A percentile compares a stretch with the other conserved stretches of the same genome.
These are phyloP conservation scores for Abrus pulchellus DNA, from an alignment of 306 rosid species.

Conservation along the genomic window DNA sequence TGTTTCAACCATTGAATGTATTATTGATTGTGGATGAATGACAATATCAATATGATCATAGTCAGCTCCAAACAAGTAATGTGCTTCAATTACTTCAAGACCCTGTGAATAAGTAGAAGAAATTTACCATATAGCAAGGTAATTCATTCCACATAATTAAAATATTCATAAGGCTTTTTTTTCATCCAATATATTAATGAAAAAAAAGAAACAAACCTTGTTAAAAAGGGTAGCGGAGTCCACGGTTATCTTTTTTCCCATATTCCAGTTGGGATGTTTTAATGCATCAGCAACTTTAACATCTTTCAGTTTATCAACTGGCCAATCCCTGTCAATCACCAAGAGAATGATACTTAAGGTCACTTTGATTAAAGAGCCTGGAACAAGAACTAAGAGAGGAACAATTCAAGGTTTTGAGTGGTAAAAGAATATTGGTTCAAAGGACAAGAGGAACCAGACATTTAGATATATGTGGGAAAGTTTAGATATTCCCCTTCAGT, in stretches of 20 bases:
- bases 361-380: conserved; percentile 21
- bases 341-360: not conserved
- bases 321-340: conserved; percentile 79
- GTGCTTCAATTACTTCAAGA: conserved; percentile 98
- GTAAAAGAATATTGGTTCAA: conserved; percentile 27
- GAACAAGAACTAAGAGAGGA: conserved; percentile 25
- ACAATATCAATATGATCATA: conserved; percentile 91
- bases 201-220: conserved; percentile 64
- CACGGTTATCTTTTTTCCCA: conserved; percentile 99
- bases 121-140: conserved; percentile 37
- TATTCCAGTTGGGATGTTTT: conserved; percentile 99
- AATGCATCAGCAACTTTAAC: conserved; percentile 98
- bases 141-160: conserved; percentile 21
- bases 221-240: conserved; percentile 99
- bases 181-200: conserved; percentile 20
- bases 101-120: conserved; percentile 67
- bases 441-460: conserved; percentile 15
- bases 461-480: conserved; percentile 26
- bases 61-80: conserved; percentile 94
- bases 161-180: conserved; percentile 5
- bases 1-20: conserved; percentile 97
- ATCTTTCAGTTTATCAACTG: conserved; percentile 93
- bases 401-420: conserved; percentile 10
- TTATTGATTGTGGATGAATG: conserved; percentile 95
- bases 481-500: conserved; percentile 32